Percentiles rank a stretch among this genome's conserved stretches.
Evolutionary conservation across 2,329 filamentous ascomycete genomes (phyloP).

Genomic region (Fusarium verticillioides): DNA sequence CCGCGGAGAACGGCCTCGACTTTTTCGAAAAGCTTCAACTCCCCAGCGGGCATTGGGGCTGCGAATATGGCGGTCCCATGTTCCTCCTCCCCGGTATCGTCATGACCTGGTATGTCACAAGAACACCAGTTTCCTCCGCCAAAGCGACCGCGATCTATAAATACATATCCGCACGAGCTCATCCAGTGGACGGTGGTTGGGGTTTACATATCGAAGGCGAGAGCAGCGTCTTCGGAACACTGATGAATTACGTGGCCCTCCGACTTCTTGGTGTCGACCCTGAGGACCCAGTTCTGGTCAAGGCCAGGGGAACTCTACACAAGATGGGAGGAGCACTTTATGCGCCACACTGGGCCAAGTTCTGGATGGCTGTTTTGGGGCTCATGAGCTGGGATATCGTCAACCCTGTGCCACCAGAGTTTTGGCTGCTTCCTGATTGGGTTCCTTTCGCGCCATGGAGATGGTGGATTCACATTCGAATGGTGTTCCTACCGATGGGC

Average conservation of each 20-base stretch:
- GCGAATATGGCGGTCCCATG: conserved; percentile 98
- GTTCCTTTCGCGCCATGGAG: conserved; percentile 89
- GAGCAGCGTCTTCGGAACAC: conserved; percentile 89
- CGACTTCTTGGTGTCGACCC: conserved; percentile 84
- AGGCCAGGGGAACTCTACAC: conserved; percentile 84
- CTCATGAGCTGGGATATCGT: conserved; percentile 91
- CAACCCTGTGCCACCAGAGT: conserved; percentile 91
- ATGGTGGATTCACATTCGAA: conserved; percentile 99
- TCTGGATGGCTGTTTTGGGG: conserved; percentile 88
- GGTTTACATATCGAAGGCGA: conserved; percentile 95
- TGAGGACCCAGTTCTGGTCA: conserved; percentile 86
- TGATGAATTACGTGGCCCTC: conserved; percentile 85
- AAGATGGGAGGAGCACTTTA: conserved; percentile 85
- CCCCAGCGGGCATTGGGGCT: conserved; percentile 91
- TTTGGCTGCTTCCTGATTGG: conserved; percentile 95
- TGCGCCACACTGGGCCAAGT: conserved; percentile 95
- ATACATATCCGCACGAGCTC: conserved; percentile 86
- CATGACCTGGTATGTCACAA: conserved; percentile 87
- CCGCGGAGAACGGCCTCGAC: conserved; percentile 82
- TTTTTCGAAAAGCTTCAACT: conserved; percentile 94
- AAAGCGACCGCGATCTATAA: conserved; percentile 90
- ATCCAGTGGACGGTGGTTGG: conserved; percentile 95
- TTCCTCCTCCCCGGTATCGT: conserved; percentile 90
- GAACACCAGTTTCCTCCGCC: conserved; percentile 83
- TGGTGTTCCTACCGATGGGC: conserved; percentile 93